Base-by-base conservation (phyloP, 768 basidiomycete species). In the Leucosporidium scottii region DNA sequence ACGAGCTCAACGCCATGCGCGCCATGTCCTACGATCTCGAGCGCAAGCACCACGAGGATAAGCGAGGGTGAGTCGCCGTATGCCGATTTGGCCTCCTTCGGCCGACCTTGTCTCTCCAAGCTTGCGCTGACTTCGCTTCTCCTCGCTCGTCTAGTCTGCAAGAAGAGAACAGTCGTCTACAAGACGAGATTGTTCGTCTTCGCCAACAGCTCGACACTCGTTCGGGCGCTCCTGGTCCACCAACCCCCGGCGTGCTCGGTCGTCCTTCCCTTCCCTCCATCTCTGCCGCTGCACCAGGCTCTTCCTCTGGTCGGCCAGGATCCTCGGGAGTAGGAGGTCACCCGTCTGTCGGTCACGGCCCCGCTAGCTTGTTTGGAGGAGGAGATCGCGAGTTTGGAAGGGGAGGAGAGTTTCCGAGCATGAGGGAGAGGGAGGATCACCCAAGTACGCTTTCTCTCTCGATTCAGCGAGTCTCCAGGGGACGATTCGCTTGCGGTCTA, bases 21-120 rank as follows among this genome's bases (percentile, higher is more conserved):
- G 87, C 91, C 75, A 85, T 89, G 3, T 82, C 97, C 17, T 93
- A 93, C 76, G 92, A 97, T 72, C 86, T 99, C 64, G 94, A 99
- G 77, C 81, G 85, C 0, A 87, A 89, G 69, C 92, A 98, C 73
- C 83, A 83, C 69, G 91, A 93, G 81, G 64, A 71, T 67, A 75
- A 75, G 66, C 62, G 65, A 49, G 36, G 60, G 74, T 70, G 30
- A 57, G 73, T 31, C 21, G 10, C 28, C 53, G 13, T 49, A 6
- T 27, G 28, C 27, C 48, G 31, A 15, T 10, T 34, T 34, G 34
- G 12, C n/a, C 34, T 55, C 47, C 15, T 23, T 20, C 12, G 18
- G n/a, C 44, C 20, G 20, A 1, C 23, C n/a, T n/a, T 20, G 2
- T 5, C 51, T 23, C 44, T 17, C 27, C n/a, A 0, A 12, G 7